A percentile compares a stretch with the other conserved stretches of the same genome.
Conservation (phyloP, 2,329 filamentous ascomycete species). For the Phoma sp. region DNA sequence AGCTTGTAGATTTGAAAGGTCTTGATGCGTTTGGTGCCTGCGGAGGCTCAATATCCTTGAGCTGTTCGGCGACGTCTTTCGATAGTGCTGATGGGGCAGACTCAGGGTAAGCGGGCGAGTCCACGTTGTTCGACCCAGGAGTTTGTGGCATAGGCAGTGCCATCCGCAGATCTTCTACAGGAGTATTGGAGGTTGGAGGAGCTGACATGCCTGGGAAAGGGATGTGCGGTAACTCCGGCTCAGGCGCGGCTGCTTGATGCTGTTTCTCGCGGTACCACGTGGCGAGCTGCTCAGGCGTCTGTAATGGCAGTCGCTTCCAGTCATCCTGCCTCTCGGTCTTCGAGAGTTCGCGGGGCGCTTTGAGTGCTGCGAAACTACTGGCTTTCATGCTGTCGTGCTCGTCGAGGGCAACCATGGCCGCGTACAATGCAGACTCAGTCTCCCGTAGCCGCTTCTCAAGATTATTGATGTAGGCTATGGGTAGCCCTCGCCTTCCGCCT, state of each 20-base stretch:
- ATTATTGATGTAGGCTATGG: slow-evolving; percentile 32
- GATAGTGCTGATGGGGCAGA: slow-evolving; percentile 8
- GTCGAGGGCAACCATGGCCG: slow-evolving; percentile 20
- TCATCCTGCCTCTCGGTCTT: slow-evolving; percentile 33
- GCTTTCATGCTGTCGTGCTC: slow-evolving; percentile 3
- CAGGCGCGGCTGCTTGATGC: slow-evolving; percentile 7
- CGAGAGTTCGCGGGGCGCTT: slow-evolving; percentile 18
- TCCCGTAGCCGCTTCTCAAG: slow-evolving; percentile 33
- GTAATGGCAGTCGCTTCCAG: slow-evolving; percentile 31
- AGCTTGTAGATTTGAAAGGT: slow-evolving; percentile 4
- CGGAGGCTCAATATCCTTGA: slow-evolving; percentile 11
- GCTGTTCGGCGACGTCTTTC: slow-evolving; percentile 11
- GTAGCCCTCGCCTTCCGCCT: slow-evolving; percentile 35
- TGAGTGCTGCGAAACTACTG: background rate
- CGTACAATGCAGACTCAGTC: slow-evolving; percentile 32
- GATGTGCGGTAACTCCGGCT: slow-evolving; percentile 9
- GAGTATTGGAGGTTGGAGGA: background rate
- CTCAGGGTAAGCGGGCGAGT: background rate
- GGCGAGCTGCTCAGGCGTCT: slow-evolving; percentile 25
- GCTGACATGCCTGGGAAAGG: slow-evolving; percentile 4
- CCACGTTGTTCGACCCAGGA: background rate
- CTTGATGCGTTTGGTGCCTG: slow-evolving; percentile 12
- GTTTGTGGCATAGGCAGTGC: slow-evolving; percentile 5
- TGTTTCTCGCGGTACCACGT: slow-evolving; percentile 28
- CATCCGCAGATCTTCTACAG: slow-evolving; percentile 1